A percentile compares a stretch with the other conserved stretches of the same genome.
Conservation (phyloP, 2,329 filamentous ascomycete genomes). For the Penicillium polonicum region DNA sequence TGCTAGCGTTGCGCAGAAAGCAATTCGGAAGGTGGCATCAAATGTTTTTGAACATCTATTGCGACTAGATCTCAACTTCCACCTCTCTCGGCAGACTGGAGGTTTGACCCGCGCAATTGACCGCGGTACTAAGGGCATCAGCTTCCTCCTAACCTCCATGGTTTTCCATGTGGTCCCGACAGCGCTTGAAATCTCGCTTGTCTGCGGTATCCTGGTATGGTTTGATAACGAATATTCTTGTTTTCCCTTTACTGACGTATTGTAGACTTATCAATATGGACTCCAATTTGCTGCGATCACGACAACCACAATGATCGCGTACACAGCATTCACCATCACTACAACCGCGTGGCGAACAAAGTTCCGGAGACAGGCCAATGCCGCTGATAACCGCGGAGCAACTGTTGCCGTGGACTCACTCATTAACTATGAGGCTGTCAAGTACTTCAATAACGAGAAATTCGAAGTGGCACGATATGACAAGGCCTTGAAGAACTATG, state of each 20-base stretch:
- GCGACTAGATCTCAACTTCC: slow-evolving; percentile 86
- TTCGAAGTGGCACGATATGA: slow-evolving; percentile 92
- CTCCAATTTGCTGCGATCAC: slow-evolving; percentile 89
- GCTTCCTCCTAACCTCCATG: slow-evolving; percentile 95
- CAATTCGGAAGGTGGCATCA: slow-evolving; percentile 83
- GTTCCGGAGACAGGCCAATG: slow-evolving; percentile 91
- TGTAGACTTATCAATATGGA: slow-evolving; percentile 86
- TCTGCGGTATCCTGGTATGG: slow-evolving; percentile 80
- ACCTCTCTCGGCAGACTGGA: slow-evolving; percentile 90
- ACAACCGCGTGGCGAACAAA: slow-evolving; percentile 97
- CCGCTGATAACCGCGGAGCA: slow-evolving; percentile 91
- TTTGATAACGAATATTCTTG: background rate
- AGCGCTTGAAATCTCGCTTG: slow-evolving; percentile 87
- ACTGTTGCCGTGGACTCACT: slow-evolving; percentile 94
- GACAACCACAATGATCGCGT: slow-evolving; percentile 83
- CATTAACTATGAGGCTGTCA: slow-evolving; percentile 98
- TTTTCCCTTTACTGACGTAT: slow-evolving; percentile 13
- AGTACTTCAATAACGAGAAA: slow-evolving; percentile 99
- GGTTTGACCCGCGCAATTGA: slow-evolving; percentile 93
- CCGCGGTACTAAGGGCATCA: slow-evolving; percentile 96
- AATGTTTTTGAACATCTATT: slow-evolving; percentile 92
- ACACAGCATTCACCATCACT: slow-evolving; percentile 93
- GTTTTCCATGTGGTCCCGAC: slow-evolving; percentile 96
- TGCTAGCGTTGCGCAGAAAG: slow-evolving; percentile 94
- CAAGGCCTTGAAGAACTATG: slow-evolving; percentile 78